Percentiles rank a stretch among this genome's conserved stretches.
phyloP scores from a whole-genome alignment of 2,329 filamentous ascomycete genomes.

The Aspergillus caelatus region DNA sequence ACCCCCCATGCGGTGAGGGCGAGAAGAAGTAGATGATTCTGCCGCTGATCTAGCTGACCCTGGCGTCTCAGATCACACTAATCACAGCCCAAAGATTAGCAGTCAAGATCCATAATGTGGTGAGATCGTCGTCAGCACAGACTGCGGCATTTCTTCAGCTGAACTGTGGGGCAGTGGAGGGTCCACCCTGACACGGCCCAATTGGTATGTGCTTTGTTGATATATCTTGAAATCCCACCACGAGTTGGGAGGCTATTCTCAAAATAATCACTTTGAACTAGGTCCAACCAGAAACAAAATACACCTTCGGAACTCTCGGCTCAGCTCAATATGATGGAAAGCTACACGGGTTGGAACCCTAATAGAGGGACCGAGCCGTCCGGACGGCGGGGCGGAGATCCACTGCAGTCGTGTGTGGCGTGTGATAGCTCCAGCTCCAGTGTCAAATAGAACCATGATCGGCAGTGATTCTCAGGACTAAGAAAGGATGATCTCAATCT shows the following conservation, averaged over 20 bases:
- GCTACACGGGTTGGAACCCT: neutral
- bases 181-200: no score
- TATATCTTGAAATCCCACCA: no score
- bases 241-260: no score
- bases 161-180: constrained; percentile 4
- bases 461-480: neutral
- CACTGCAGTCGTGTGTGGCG: neutral
- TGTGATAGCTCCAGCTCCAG: neutral
- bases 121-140: neutral
- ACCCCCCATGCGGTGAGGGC: neutral
- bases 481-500: neutral
- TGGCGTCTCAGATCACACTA: no score
- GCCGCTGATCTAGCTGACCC: neutral
- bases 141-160: constrained; percentile 7
- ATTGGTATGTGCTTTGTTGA: neutral
- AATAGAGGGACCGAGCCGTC: neutral
- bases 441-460: neutral
- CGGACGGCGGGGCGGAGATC: neutral
- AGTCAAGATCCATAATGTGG: neutral
- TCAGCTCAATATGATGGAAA: no score
- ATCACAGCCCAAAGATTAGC: neutral
- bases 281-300: no score
- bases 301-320: no score
- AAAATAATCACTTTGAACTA: no score
- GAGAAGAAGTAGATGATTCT: neutral